Conservation (phyloP, 2,329 filamentous ascomycete genomes). For the Domatiomyces globalis region DNA sequence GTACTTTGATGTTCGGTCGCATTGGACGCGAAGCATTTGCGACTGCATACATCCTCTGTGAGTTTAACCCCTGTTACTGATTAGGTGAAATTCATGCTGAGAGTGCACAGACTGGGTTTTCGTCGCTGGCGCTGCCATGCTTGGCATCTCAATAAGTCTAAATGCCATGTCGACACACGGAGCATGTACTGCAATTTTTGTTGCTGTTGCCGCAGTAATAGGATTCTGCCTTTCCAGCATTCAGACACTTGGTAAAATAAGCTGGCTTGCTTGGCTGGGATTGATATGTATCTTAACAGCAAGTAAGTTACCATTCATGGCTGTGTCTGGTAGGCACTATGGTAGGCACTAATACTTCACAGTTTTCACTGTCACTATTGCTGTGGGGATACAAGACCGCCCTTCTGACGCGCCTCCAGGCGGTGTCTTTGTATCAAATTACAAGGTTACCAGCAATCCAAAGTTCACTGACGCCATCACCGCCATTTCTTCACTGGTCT, state of each 20-base stretch:
- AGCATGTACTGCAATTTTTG: constrained; percentile 45
- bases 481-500: constrained; percentile 21
- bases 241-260: constrained; percentile 16
- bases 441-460: constrained; percentile 16
- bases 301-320: constrained; percentile 2
- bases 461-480: constrained; percentile 21
- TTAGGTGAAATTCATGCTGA: neutral
- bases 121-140: constrained; percentile 42
- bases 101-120: constrained; percentile 33
- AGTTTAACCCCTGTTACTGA: constrained; percentile 26
- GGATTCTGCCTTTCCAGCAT: constrained; percentile 28
- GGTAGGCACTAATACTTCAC: neutral
- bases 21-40: constrained; percentile 46
- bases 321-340: neutral
- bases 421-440: constrained; percentile 23
- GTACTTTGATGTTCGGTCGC: constrained; percentile 40
- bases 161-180: constrained; percentile 47
- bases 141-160: constrained; percentile 44
- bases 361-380: constrained; percentile 19
- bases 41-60: constrained; percentile 36
- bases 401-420: constrained; percentile 26
- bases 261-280: constrained; percentile 48
- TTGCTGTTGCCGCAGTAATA: constrained; percentile 38
- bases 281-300: constrained; percentile 47
- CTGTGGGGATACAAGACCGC: constrained; percentile 23